These are phyloP conservation scores for Fomitopsis pinicola DNA, from an alignment of 1,284 basidiomycete genomes.

Conservation along the genomic window DNA sequence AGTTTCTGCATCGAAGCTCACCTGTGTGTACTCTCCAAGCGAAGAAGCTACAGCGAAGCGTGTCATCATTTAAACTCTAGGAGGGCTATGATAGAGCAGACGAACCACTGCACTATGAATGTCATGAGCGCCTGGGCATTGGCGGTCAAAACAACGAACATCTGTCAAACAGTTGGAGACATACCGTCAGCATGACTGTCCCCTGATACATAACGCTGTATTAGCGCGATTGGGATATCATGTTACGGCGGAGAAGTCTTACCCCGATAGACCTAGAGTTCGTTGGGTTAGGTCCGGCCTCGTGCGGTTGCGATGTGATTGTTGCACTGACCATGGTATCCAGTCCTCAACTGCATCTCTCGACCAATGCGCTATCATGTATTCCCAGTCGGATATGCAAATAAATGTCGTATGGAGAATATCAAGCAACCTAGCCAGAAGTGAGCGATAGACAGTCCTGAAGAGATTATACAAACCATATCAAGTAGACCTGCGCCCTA, in stretches of 20 bases:
- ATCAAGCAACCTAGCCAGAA: slow-evolving; percentile 25
- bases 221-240: background rate
- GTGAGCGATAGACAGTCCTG: background rate
- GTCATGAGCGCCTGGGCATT: slow-evolving; percentile 12
- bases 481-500: slow-evolving; percentile 10
- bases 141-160: slow-evolving; percentile 2
- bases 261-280: slow-evolving; percentile 13
- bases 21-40: slow-evolving; percentile 15
- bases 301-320: slow-evolving; percentile 9
- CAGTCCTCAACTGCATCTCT: slow-evolving; percentile 13
- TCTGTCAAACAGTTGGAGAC: slow-evolving; percentile 10
- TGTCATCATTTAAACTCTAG: background rate
- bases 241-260: background rate
- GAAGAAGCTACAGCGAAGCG: slow-evolving; percentile 11
- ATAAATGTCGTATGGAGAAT: slow-evolving; percentile 25
- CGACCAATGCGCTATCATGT: slow-evolving; percentile 28
- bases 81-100: background rate
- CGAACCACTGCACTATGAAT: slow-evolving; percentile 32
- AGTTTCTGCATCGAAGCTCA: background rate
- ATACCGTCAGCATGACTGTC: slow-evolving; percentile 20
- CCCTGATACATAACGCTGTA: slow-evolving; percentile 11
- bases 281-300: slow-evolving; percentile 5
- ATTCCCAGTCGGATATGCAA: slow-evolving; percentile 32
- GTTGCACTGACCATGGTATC: slow-evolving; percentile 25
- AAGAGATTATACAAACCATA: slow-evolving; percentile 10